These are phyloP conservation scores for Oryza rufipogon DNA, from an alignment of 176 grass and related monocot species.

Conservation along the genomic window DNA sequence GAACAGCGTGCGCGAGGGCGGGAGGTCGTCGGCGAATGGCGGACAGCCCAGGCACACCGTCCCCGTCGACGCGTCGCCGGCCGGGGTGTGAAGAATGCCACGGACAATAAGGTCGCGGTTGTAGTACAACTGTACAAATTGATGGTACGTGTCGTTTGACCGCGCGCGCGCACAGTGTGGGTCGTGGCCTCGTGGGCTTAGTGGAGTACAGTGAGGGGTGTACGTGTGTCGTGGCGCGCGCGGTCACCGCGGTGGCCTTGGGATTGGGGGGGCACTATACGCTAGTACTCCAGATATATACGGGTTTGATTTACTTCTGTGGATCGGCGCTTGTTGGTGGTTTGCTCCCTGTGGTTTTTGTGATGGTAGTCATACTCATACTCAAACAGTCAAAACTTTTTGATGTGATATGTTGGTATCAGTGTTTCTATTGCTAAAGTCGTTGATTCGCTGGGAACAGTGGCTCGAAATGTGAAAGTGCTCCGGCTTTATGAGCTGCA, in stretches of 20 bases:
- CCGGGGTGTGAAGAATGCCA: conserved; percentile 33
- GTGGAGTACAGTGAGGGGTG: neutral
- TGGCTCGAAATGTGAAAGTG: neutral
- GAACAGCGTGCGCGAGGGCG: conserved; percentile 71
- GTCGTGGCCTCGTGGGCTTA: too few species aligned
- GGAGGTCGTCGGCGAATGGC: conserved; percentile 23
- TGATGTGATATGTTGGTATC: neutral
- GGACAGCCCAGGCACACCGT: conserved; percentile 64
- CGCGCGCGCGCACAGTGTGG: neutral
- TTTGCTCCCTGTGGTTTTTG: neutral
- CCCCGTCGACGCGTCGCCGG: conserved; percentile 51
- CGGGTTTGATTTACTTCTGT: neutral
- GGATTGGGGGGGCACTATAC: neutral
- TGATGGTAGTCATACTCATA: neutral
- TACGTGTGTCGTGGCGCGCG: neutral
- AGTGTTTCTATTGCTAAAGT: neutral
- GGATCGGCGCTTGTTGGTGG: neutral
- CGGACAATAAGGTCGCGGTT: neutral
- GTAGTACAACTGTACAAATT: neutral
- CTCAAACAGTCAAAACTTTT: neutral
- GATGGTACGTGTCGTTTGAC: neutral
- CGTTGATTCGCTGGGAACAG: neutral
- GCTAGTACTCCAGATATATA: neutral
- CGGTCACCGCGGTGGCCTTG: neutral
- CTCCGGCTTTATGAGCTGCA: neutral